Conservation (phyloP, 768 basidiomycete species). For the Cyclocybe aegerita region DNA sequence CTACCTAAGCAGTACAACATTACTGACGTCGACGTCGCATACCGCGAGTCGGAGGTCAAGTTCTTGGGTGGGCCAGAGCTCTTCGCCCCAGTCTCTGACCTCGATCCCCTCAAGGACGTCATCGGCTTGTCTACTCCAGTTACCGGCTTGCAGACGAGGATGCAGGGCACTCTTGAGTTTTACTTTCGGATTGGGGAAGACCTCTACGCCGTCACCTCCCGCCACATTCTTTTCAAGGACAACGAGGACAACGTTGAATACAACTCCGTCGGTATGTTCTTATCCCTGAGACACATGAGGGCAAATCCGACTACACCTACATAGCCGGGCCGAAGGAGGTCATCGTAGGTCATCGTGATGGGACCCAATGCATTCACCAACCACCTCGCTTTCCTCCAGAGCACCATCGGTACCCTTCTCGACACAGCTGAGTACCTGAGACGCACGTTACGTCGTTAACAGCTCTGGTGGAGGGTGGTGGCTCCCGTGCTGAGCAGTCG, state of each 20-base stretch:
- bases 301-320: constrained; percentile 23
- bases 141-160: constrained; percentile 26
- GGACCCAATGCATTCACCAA: constrained; percentile 26
- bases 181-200: constrained; percentile 29
- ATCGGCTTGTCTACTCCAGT: constrained; percentile 36
- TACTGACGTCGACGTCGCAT: constrained; percentile 37
- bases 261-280: constrained; percentile 26
- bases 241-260: constrained; percentile 25
- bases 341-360: constrained; percentile 29
- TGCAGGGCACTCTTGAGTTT: constrained; percentile 36
- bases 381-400: constrained; percentile 29
- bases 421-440: constrained; percentile 15
- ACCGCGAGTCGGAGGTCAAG: constrained; percentile 26
- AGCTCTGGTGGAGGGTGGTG: constrained; percentile 13
- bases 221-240: constrained; percentile 29
- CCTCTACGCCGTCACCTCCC: constrained; percentile 33
- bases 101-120: constrained; percentile 29
- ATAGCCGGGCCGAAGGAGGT: constrained; percentile 30
- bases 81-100: constrained; percentile 25
- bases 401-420: constrained; percentile 19
- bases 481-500: constrained; percentile 12
- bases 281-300: constrained; percentile 20
- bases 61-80: constrained; percentile 26
- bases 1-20: constrained; percentile 31
- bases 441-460: constrained; percentile 16